phyloP scores from a whole-genome alignment of 1,284 basidiomycete genomes.

The Trametes polyzona region DNA sequence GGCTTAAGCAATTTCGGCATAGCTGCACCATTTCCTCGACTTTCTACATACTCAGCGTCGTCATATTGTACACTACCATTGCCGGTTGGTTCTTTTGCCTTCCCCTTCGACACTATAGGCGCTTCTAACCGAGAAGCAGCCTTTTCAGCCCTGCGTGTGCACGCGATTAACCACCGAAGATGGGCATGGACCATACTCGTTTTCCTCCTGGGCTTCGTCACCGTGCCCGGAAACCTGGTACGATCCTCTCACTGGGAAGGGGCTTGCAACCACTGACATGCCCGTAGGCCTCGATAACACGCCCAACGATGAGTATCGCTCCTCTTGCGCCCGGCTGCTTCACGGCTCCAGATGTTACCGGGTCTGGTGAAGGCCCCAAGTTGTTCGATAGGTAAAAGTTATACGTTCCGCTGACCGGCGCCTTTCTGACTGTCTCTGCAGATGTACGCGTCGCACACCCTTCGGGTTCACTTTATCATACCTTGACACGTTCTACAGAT shows the following conservation, averaged over 20 bases:
- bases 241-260: background rate
- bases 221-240: background rate
- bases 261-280: too few relatives aligned
- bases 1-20: too few relatives aligned
- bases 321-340: background rate
- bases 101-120: background rate
- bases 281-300: background rate
- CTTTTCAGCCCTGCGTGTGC: background rate
- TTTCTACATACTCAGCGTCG: background rate
- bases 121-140: too few relatives aligned
- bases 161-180: background rate
- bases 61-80: background rate
- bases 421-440: too few relatives aligned
- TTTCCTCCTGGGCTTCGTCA: background rate
- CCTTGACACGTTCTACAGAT: background rate
- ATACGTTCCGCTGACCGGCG: too few relatives aligned
- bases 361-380: background rate
- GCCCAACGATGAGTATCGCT: background rate
- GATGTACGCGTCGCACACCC: too few relatives aligned
- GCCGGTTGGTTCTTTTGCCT: background rate
- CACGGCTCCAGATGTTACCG: background rate
- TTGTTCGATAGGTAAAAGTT: too few relatives aligned
- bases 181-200: background rate
- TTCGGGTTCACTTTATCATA: too few relatives aligned
- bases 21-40: background rate